Evolutionary conservation across 2,329 filamentous ascomycete genomes (phyloP).

Genomic region (Chrysoporthe cubensis): DNA sequence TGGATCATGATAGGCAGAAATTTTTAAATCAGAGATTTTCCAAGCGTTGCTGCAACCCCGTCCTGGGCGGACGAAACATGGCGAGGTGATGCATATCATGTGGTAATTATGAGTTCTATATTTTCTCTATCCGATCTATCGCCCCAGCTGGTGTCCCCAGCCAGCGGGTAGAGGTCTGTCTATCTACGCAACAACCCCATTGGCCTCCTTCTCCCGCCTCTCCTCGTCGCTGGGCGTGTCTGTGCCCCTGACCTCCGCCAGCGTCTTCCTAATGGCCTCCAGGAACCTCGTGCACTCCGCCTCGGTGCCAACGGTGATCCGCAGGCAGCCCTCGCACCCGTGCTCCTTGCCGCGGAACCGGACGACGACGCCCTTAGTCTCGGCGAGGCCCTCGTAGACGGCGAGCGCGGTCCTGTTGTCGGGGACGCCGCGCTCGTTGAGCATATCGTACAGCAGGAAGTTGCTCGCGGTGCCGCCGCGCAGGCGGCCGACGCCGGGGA

Average conservation of each 20-base stretch:
- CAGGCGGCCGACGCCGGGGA: constrained; percentile 80
- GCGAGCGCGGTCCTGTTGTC: constrained; percentile 78
- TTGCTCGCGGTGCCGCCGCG: constrained; percentile 82
- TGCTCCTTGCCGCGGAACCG: constrained; percentile 91
- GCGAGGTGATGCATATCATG: background rate
- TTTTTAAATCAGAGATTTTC: too few species aligned
- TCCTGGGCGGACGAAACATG: background rate
- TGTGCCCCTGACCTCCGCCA: constrained; percentile 50
- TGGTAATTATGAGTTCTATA: background rate
- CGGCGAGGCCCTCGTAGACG: constrained; percentile 84
- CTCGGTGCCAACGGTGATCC: constrained; percentile 92
- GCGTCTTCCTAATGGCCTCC: constrained; percentile 60
- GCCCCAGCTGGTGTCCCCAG: background rate
- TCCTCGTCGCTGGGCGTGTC: constrained; percentile 42
- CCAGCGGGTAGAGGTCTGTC: background rate
- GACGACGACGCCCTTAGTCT: constrained; percentile 87
- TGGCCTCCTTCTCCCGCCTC: constrained; percentile 42
- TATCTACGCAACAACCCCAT: constrained; percentile 40
- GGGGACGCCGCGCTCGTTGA: constrained; percentile 72
- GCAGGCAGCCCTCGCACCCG: constrained; percentile 84
- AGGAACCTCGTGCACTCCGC: constrained; percentile 82
- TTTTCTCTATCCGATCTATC: background rate
- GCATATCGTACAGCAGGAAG: constrained; percentile 88
- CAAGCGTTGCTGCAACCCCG: too few species aligned
- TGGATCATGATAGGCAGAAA: too few species aligned